Percentiles rank a stretch among this genome's conserved stretches.
Evolutionary conservation across 768 basidiomycete genomes (phyloP).

Genomic region (Pluteus cervinus): DNA sequence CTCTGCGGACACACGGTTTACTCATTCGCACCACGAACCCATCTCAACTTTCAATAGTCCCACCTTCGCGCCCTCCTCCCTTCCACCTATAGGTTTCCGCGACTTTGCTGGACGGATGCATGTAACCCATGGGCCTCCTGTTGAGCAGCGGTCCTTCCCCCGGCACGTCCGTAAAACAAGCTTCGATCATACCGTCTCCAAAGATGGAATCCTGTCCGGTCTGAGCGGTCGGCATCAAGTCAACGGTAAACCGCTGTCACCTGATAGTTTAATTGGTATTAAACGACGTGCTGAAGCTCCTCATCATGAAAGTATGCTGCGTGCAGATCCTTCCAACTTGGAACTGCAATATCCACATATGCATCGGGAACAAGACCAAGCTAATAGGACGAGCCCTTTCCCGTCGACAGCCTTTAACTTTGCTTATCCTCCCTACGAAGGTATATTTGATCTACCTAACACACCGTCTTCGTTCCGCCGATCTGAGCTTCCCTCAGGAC

Average conservation of each 20-base stretch:
- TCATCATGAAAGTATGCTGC: slow-evolving; percentile 72
- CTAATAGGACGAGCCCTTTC: slow-evolving; percentile 44
- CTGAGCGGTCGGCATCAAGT: slow-evolving; percentile 73
- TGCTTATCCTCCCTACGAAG: slow-evolving; percentile 61
- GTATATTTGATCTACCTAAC: slow-evolving; percentile 47
- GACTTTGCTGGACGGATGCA: slow-evolving; percentile 38
- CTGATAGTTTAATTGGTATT: slow-evolving; percentile 59
- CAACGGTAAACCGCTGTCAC: slow-evolving; percentile 66
- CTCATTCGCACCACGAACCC: slow-evolving; percentile 24
- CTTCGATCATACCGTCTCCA: slow-evolving; percentile 87
- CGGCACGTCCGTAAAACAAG: slow-evolving; percentile 89
- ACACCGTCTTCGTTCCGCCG: slow-evolving; percentile 16
- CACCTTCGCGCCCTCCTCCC: slow-evolving; percentile 60
- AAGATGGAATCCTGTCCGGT: slow-evolving; percentile 52
- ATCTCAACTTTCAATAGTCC: slow-evolving; percentile 39
- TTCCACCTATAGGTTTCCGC: slow-evolving; percentile 67
- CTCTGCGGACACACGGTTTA: slow-evolving; percentile 18
- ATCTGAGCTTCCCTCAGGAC: slow-evolving; percentile 11
- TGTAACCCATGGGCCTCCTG: slow-evolving; percentile 24
- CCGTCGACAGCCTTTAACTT: slow-evolving; percentile 70
- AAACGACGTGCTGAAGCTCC: slow-evolving; percentile 82
- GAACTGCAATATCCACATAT: slow-evolving; percentile 26
- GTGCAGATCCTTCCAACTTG: slow-evolving; percentile 66
- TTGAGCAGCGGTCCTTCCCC: slow-evolving; percentile 58
- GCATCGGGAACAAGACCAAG: slow-evolving; percentile 26